Conservation (phyloP, 2,329 filamentous ascomycete genomes). For the Myriangium duriaei region DNA sequence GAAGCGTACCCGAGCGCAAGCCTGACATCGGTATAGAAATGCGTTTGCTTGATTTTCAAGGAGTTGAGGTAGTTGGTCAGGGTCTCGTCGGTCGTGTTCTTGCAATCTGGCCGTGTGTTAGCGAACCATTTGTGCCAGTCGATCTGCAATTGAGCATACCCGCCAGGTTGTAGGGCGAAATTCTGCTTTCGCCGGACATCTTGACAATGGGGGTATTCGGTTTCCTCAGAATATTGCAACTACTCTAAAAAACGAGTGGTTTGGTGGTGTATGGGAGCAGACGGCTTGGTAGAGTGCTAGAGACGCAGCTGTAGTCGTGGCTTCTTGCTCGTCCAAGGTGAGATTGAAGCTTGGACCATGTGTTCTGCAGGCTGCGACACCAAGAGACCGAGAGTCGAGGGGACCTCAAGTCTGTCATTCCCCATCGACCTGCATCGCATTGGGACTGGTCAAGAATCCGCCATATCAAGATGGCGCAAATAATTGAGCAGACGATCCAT, state of each 20-base stretch:
- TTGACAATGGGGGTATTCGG: no score
- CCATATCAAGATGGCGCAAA: conserved; percentile 63
- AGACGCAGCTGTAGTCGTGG: background rate
- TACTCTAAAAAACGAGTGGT: no score
- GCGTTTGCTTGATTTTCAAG: conserved; percentile 71
- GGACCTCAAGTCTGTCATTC: background rate
- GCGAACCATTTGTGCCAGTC: background rate
- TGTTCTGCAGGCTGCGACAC: background rate
- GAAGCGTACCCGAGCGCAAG: conserved; percentile 72
- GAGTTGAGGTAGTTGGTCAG: conserved; percentile 86
- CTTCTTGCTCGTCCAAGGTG: background rate
- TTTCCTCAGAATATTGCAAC: no score
- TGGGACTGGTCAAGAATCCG: background rate
- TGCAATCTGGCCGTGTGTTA: conserved; percentile 55
- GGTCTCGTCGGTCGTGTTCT: conserved; percentile 92
- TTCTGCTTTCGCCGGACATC: conserved; percentile 18
- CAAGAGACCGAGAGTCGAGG: no score
- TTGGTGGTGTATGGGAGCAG: no score
- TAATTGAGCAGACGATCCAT: conserved; percentile 87
- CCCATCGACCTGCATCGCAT: background rate
- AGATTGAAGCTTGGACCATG: background rate
- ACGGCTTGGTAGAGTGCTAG: no score
- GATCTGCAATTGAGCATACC: conserved; percentile 5
- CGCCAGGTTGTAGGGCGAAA: conserved; percentile 23
- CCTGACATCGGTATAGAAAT: conserved; percentile 69